Base-by-base conservation (phyloP, 352 stramenopile species). In the Globisporangium paroecandrum region DNA sequence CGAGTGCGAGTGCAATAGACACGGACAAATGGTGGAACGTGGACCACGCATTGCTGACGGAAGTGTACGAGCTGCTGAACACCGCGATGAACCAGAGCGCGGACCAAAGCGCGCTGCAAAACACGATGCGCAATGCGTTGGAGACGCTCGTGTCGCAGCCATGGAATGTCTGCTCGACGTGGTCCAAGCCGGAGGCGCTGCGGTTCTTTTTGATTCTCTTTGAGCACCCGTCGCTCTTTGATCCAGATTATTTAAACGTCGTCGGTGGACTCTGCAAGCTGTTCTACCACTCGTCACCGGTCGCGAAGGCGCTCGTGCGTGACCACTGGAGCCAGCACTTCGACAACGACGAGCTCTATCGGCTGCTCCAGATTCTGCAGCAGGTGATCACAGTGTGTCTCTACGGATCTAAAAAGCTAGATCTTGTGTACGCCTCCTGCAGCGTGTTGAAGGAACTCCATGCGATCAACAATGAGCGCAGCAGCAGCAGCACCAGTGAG, bases 191-290 rank as follows among this genome's bases (percentile, higher is more conserved):
- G 0, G 46, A 24, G 20, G 51, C 76, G 13, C 54, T 94, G 43
- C 82, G 84, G 10, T 91, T 92, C 62, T 82, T 94, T 54, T 66
- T 91, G 12, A 72, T 94, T 8, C 46, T 94, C n/a, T 88, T 92
- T 58, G 83, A 92, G 22, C 80, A 90, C 55, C 83, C 86, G 56
- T 69, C 78, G 22, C 76, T 94, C 41, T 91, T 94, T 69, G 86
- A 94, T 66, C 86, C 86, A 0, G 82, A 91, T 60, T 94, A 90
- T 58, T 65, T 90, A 36, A 81, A 87, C 34, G 78, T 94, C 25
- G 79, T 88, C 3, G 86, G 85, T 22, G 86, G 83, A 4, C 68
- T 94, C 22, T 85, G 79, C 62, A 83, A 85, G 63, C 65, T 94
- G 24, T 89, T 94, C 56, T 92, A 79, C 65, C 85, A 92, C 55